Evolutionary conservation across 169 alveolate species (phyloP).

Genomic region (Blepharisma undulans): DNA sequence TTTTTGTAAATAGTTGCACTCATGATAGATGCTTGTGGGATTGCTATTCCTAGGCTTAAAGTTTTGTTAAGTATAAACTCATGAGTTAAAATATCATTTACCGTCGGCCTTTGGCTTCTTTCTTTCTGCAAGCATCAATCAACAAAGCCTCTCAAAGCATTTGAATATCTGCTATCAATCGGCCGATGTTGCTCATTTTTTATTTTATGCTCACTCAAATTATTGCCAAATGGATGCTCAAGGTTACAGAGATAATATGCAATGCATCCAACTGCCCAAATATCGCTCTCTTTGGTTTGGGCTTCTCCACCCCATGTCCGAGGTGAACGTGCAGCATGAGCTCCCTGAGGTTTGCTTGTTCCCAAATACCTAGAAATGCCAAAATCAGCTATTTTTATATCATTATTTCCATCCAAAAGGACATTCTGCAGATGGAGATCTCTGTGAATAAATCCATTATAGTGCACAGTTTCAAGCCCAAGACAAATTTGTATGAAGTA

Average conservation of each 20-base stretch:
- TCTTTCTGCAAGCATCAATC: constrained; percentile 69
- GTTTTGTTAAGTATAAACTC: neutral
- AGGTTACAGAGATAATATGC: constrained; percentile 89
- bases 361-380: constrained; percentile 86
- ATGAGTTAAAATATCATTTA: neutral
- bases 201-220: constrained; percentile 83
- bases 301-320: constrained; percentile 97
- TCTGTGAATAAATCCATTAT: constrained; percentile 53
- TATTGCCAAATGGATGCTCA: constrained; percentile 90
- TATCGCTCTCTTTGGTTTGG: constrained; percentile 97
- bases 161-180: constrained; percentile 67
- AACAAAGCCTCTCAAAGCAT: constrained; percentile 66
- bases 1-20: constrained; percentile 6
- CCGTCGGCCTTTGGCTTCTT: constrained; percentile 69
- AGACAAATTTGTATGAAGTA: constrained; percentile 83
- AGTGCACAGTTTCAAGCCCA: constrained; percentile 84
- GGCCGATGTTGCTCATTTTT: constrained; percentile 73
- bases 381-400: constrained; percentile 88
- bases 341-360: constrained; percentile 91
- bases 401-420: constrained; percentile 24
- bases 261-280: constrained; percentile 98
- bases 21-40: constrained; percentile 22
- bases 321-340: constrained; percentile 99
- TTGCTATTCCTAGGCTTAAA: neutral
- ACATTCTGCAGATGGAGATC: constrained; percentile 85